Evolutionary conservation across 192 early-diverging fungal species (phyloP).

Genomic region (Entomortierella chlamydospora): DNA sequence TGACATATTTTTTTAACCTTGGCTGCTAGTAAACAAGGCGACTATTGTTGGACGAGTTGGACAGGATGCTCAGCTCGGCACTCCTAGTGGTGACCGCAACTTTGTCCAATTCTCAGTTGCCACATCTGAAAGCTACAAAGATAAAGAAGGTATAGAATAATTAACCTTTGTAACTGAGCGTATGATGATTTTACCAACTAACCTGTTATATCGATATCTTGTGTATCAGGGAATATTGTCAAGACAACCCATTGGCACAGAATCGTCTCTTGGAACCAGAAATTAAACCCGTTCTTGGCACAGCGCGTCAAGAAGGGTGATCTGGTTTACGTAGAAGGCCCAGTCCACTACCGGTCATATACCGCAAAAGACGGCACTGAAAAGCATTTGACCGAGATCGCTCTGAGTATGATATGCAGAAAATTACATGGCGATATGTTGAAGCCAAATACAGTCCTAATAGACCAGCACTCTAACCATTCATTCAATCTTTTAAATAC

Average conservation of each 20-base stretch:
- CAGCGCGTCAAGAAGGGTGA: slow-evolving; percentile 72
- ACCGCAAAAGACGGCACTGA: slow-evolving; percentile 73
- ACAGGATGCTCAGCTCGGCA: slow-evolving; percentile 61
- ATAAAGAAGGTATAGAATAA: slow-evolving; percentile 58
- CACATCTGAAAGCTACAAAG: slow-evolving; percentile 68
- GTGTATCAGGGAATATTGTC: slow-evolving; percentile 65
- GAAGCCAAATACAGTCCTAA: no score
- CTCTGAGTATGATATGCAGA: slow-evolving; percentile 51
- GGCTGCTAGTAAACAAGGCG: slow-evolving; percentile 69
- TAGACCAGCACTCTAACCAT: no score
- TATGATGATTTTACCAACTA: not conserved
- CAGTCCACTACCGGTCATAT: slow-evolving; percentile 70
- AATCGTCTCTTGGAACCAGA: slow-evolving; percentile 59
- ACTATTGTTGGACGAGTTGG: slow-evolving; percentile 74
- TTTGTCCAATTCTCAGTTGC: slow-evolving; percentile 71
- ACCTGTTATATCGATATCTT: not conserved
- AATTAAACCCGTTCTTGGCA: slow-evolving; percentile 45
- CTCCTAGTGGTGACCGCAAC: slow-evolving; percentile 56
- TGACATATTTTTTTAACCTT: not conserved
- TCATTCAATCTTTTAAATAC: no score
- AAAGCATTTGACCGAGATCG: slow-evolving; percentile 62
- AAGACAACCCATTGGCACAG: slow-evolving; percentile 79
- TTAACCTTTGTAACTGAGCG: not conserved
- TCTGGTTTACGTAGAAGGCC: slow-evolving; percentile 73
- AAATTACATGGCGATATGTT: not conserved